These are phyloP conservation scores for Penicillium maclennaniae DNA, from an alignment of 495 filamentous ascomycete species.

Conservation along the genomic window DNA sequence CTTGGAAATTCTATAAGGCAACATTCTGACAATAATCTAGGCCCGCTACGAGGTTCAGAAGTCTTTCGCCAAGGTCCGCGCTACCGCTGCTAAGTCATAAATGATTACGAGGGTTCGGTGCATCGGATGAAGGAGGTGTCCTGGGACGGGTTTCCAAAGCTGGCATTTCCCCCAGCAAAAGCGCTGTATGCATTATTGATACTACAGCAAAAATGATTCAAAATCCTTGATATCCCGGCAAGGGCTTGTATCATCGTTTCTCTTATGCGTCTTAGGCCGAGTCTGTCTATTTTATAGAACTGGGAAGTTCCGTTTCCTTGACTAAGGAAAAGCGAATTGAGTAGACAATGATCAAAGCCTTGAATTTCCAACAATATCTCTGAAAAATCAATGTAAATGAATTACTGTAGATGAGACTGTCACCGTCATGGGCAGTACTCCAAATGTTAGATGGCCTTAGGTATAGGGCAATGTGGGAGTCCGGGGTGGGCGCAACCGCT, in stretches of 20 bases:
- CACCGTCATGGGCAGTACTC: no score
- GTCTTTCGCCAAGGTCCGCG: slow-evolving; percentile 74
- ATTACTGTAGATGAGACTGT: neutral
- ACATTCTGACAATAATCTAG: slow-evolving; percentile 33
- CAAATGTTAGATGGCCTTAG: neutral
- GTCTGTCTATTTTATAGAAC: slow-evolving; percentile 22
- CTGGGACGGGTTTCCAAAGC: slow-evolving; percentile 48
- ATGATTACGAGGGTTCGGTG: slow-evolving; percentile 47
- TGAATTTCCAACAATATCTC: neutral
- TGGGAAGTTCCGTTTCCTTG: slow-evolving; percentile 9
- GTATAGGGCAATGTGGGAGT: slow-evolving; percentile 31
- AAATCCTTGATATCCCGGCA: slow-evolving; percentile 49
- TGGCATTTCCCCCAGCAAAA: slow-evolving; percentile 41
- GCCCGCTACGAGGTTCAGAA: slow-evolving; percentile 94
- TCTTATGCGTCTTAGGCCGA: slow-evolving; percentile 21
- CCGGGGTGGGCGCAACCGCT: slow-evolving; percentile 39
- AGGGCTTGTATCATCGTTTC: slow-evolving; percentile 29
- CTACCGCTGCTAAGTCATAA: slow-evolving; percentile 53
- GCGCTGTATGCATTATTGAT: slow-evolving; percentile 48
- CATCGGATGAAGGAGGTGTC: slow-evolving; percentile 47
- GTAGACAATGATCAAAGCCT: slow-evolving; percentile 5
- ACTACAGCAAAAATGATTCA: slow-evolving; percentile 49
- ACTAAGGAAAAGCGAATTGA: slow-evolving; percentile 13
- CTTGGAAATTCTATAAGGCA: neutral
- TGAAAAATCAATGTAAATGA: neutral